Evolutionary conservation across 164 flowering plant species (phyloP).

Genomic region (Chimonanthus praecox): DNA sequence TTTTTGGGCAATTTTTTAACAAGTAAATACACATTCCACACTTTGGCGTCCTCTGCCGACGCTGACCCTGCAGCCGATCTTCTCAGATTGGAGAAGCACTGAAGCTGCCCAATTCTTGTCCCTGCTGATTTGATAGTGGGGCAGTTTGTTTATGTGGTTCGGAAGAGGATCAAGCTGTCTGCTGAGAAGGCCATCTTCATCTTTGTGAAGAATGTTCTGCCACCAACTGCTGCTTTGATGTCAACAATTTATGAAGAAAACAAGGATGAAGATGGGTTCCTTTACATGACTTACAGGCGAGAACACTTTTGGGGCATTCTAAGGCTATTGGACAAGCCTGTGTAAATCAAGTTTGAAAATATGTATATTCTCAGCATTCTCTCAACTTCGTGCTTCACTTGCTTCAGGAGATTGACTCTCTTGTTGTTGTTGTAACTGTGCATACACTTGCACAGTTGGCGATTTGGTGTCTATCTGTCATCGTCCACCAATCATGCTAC

Average conservation of each 20-base stretch:
- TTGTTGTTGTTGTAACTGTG: no score
- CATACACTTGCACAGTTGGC: no score
- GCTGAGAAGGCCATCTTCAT: conserved; percentile 84
- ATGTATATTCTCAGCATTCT: conserved; percentile 17
- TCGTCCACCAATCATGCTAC: no score
- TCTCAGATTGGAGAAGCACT: no score
- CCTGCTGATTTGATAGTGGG: conserved; percentile 90
- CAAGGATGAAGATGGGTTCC: conserved; percentile 86
- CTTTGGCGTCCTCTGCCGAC: no score
- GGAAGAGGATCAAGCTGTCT: conserved; percentile 78
- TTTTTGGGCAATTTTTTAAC: no score
- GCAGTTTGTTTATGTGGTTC: conserved; percentile 83
- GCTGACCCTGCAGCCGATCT: no score
- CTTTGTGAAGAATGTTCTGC: conserved; percentile 67
- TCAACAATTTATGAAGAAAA: conserved; percentile 80
- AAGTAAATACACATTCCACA: no score
- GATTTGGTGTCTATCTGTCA: no score
- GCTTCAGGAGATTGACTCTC: neutral
- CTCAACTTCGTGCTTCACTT: neutral
- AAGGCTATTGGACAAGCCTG: neutral
- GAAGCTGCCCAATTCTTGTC: no score
- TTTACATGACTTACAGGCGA: conserved; percentile 95
- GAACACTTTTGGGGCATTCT: conserved; percentile 62
- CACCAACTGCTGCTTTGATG: conserved; percentile 95
- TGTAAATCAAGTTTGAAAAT: conserved; percentile 15